Conservation (phyloP, 768 basidiomycete species). For the Termitomyces bulborhizus region DNA sequence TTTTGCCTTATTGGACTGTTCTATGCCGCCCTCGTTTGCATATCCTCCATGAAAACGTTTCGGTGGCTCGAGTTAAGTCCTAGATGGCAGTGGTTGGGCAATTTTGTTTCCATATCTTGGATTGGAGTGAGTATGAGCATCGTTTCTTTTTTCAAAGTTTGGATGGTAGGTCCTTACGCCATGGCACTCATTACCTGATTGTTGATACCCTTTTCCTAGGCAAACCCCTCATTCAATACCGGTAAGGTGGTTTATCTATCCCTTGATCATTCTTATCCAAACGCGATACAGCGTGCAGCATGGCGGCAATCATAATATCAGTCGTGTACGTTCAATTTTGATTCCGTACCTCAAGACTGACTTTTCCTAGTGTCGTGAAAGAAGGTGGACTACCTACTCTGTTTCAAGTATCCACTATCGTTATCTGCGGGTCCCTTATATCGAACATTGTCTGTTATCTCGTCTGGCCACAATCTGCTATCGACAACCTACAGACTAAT, state of each 20-base stretch:
- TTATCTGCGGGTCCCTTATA: conserved; percentile 66
- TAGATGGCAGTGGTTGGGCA: conserved; percentile 71
- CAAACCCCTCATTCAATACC: conserved; percentile 85
- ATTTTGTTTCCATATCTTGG: conserved; percentile 71
- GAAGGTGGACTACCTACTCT: conserved; percentile 81
- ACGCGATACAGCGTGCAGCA: conserved; percentile 59
- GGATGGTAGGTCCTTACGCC: conserved; percentile 47
- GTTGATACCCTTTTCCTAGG: conserved; percentile 20
- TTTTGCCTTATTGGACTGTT: conserved; percentile 69
- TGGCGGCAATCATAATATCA: conserved; percentile 80
- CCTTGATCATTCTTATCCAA: background rate
- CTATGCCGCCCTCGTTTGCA: conserved; percentile 67
- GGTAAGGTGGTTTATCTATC: conserved; percentile 32
- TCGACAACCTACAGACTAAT: conserved; percentile 71
- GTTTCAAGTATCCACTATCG: conserved; percentile 69
- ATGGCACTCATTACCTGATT: background rate
- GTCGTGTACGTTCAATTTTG: conserved; percentile 50
- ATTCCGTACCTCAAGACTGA: background rate
- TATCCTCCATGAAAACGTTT: conserved; percentile 72
- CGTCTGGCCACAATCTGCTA: conserved; percentile 85
- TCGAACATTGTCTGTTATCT: conserved; percentile 82
- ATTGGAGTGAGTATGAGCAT: conserved; percentile 77
- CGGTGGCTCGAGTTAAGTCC: conserved; percentile 70
- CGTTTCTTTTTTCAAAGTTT: conserved; percentile 88
- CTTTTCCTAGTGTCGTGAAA: conserved; percentile 59